phyloP scores from a whole-genome alignment of 371 early-diverging fungal genomes.

The Mortierella sp. region DNA sequence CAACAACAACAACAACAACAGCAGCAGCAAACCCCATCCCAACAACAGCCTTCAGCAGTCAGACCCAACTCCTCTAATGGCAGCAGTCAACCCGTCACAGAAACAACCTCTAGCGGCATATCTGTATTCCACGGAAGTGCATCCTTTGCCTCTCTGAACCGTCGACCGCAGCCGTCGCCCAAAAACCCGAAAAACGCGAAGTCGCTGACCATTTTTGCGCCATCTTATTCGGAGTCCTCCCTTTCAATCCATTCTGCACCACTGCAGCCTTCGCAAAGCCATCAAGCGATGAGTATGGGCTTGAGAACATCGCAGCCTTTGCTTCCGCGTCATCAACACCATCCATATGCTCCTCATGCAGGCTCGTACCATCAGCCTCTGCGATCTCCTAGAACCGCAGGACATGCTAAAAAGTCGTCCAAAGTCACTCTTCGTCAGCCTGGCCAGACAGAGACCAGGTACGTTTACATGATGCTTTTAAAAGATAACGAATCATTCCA shows the following conservation, averaged over 20 bases:
- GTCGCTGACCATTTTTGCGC: slow-evolving; percentile 67
- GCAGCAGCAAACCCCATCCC: slow-evolving; percentile 9
- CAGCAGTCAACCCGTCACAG: slow-evolving; percentile 39
- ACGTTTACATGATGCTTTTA: neutral
- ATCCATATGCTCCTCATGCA: slow-evolving; percentile 48
- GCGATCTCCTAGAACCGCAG: slow-evolving; percentile 31
- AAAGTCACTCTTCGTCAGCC: slow-evolving; percentile 28
- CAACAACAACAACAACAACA: slow-evolving; percentile 14
- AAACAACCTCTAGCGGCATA: slow-evolving; percentile 43
- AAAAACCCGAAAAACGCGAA: slow-evolving; percentile 63
- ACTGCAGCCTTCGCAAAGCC: slow-evolving; percentile 58
- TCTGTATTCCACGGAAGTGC: slow-evolving; percentile 52
- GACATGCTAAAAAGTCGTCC: slow-evolving; percentile 33
- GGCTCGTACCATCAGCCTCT: slow-evolving; percentile 32
- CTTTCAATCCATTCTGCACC: slow-evolving; percentile 68
- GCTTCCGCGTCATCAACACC: slow-evolving; percentile 36
- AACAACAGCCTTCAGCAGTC: slow-evolving; percentile 16
- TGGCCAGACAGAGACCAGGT: slow-evolving; percentile 16
- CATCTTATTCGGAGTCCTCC: slow-evolving; percentile 65
- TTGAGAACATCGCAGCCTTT: slow-evolving; percentile 43
- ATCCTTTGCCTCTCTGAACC: slow-evolving; percentile 37
- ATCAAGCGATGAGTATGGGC: slow-evolving; percentile 48
- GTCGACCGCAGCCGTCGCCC: slow-evolving; percentile 42
- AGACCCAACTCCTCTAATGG: slow-evolving; percentile 18
- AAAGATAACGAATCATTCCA: neutral